Conservation (phyloP, 805 yeast species). For the Jamesozyma spencerorum region DNA sequence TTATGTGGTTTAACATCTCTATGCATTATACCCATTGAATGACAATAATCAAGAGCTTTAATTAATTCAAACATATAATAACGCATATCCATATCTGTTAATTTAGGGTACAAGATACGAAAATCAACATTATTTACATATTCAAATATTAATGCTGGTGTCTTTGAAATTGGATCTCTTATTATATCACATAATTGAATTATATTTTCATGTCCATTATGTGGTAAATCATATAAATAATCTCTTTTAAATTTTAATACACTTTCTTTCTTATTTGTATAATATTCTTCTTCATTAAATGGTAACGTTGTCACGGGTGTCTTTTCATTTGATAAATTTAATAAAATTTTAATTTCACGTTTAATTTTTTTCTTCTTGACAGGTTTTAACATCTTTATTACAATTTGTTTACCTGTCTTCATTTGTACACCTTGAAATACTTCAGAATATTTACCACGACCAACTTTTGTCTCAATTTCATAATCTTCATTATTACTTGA, state of each 20-base stretch:
- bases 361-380: slow-evolving; percentile 86
- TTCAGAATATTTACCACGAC: slow-evolving; percentile 92
- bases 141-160: slow-evolving; percentile 84
- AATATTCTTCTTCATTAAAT: slow-evolving; percentile 21
- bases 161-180: slow-evolving; percentile 66
- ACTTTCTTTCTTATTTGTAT: slow-evolving; percentile 22
- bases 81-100: slow-evolving; percentile 66
- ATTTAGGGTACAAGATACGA: slow-evolving; percentile 68
- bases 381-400: slow-evolving; percentile 85
- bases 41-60: slow-evolving; percentile 79
- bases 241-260: slow-evolving; percentile 20
- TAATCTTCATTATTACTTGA: slow-evolving; percentile 47
- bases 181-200: slow-evolving; percentile 72
- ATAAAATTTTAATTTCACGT: slow-evolving; percentile 79
- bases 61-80: slow-evolving; percentile 75
- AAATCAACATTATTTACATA: slow-evolving; percentile 76
- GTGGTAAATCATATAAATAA: slow-evolving; percentile 25
- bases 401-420: slow-evolving; percentile 53
- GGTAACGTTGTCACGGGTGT: slow-evolving; percentile 22
- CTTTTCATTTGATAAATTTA: slow-evolving; percentile 51
- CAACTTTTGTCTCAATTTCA: slow-evolving; percentile 76
- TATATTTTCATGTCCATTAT: slow-evolving; percentile 50
- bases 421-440: slow-evolving; percentile 80
- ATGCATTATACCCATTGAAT: slow-evolving; percentile 93
- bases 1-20: slow-evolving; percentile 94